Conservation (phyloP, 371 early-diverging fungal genomes). For the Furculomyces boomerangus region DNA sequence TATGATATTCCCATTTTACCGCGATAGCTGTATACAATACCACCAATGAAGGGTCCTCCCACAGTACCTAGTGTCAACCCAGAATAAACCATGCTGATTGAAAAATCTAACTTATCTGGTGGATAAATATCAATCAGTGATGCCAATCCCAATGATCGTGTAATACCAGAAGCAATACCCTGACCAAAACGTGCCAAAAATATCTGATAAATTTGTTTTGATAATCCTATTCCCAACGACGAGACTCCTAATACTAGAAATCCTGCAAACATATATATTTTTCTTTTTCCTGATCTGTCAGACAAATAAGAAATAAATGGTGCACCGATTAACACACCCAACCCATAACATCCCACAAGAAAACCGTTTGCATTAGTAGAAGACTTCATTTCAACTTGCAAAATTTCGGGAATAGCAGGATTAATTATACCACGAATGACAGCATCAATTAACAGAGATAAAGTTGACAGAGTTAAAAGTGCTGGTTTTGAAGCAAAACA, state of each 20-base stretch:
- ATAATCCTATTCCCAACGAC: slow-evolving; percentile 24
- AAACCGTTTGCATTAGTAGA: slow-evolving; percentile 45
- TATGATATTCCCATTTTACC: slow-evolving; percentile 54
- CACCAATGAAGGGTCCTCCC: slow-evolving; percentile 63
- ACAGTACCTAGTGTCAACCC: slow-evolving; percentile 42
- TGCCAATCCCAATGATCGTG: slow-evolving; percentile 61
- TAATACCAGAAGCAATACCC: slow-evolving; percentile 58
- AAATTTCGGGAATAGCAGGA: slow-evolving; percentile 60
- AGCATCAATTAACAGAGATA: slow-evolving; percentile 35
- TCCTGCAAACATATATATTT: slow-evolving; percentile 59
- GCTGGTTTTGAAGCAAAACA: slow-evolving; percentile 1
- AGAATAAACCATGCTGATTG: slow-evolving; percentile 54
- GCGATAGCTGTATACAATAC: slow-evolving; percentile 43
- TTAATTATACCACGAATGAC: slow-evolving; percentile 64
- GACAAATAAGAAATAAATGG: slow-evolving; percentile 58
- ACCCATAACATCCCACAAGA: slow-evolving; percentile 65
- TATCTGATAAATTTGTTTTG: slow-evolving; percentile 43
- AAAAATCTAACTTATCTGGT: slow-evolving; percentile 44
- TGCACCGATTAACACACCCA: slow-evolving; percentile 58
- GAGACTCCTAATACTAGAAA: slow-evolving; percentile 18
- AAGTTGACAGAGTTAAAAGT: background rate
- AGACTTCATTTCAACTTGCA: slow-evolving; percentile 42
- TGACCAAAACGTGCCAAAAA: slow-evolving; percentile 57
- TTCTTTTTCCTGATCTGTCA: slow-evolving; percentile 49
- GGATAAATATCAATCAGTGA: slow-evolving; percentile 67